Percentiles rank a stretch among this genome's conserved stretches.
These are phyloP conservation scores for Nigrograna mackinnonii DNA, from an alignment of 2,329 filamentous ascomycete genomes.

Conservation along the genomic window DNA sequence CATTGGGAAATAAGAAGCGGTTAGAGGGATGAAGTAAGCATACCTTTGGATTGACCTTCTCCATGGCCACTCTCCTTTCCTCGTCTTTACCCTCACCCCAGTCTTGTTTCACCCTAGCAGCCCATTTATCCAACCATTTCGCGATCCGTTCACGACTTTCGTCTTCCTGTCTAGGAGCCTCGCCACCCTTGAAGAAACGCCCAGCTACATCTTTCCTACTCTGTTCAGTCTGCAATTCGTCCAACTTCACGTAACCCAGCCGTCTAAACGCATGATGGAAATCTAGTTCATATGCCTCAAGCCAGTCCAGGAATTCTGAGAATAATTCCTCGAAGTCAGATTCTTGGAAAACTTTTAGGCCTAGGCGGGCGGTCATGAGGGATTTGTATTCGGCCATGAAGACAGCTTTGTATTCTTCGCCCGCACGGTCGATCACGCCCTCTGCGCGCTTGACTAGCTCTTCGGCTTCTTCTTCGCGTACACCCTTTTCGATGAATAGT, in stretches of 20 bases:
- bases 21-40: conserved; percentile 6
- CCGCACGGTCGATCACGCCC: conserved; percentile 75
- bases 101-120: conserved; percentile 71
- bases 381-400: conserved; percentile 90
- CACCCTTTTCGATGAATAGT: conserved; percentile 72
- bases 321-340: conserved; percentile 81
- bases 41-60: conserved; percentile 80
- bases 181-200: conserved; percentile 78
- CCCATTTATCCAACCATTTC: conserved; percentile 83
- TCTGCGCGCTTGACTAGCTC: conserved; percentile 80
- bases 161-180: conserved; percentile 58
- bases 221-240: conserved; percentile 67
- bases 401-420: conserved; percentile 85
- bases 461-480: conserved; percentile 68
- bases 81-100: conserved; percentile 66
- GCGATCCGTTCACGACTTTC: conserved; percentile 69
- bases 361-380: conserved; percentile 79
- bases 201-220: conserved; percentile 66
- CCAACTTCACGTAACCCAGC: conserved; percentile 66
- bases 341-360: conserved; percentile 70
- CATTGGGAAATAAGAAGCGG: not conserved
- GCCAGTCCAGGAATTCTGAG: conserved; percentile 77
- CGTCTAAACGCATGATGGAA: conserved; percentile 94
- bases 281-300: conserved; percentile 83
- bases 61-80: conserved; percentile 75